Evolutionary conservation across 108 stramenopile species (phyloP), one percentile per base, ranked within the genome.

Genomic region (Skeletonema marinoi): DNA sequence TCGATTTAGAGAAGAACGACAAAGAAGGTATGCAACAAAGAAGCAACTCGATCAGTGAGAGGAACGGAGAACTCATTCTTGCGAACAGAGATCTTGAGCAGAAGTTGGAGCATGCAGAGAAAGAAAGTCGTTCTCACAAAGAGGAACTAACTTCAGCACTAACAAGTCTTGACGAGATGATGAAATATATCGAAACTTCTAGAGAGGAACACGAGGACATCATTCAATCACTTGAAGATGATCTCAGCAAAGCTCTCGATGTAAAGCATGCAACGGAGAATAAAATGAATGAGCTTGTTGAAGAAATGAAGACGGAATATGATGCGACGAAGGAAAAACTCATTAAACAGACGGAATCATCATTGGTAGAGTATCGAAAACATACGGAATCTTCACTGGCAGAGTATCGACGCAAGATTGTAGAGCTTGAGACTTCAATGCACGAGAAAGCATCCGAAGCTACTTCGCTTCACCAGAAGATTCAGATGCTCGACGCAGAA

Each of bases 121-220:
- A 48, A 32, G 72, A 80, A 64, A 50, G 42, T 16, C 48, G 54
- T 14, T 32, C 56, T 59, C 54, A 25, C n/a, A 68, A 74, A 17
- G 79, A 68, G 12, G 73, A 80, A 38, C 58, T 80, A 56, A 59
- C 42, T 30, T 68, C 79, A 25, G 79, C 79, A 7, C 46, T 80
- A 41, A 11, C 66, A 31, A 74, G 73, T 41, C 65, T 80, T 33
- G 79, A 80, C 69, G 79, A 80, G 66, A 80, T 74, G 79, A 80
- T 80, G 79, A 74, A 73, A 12, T 80, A 80, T 31, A 80, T 80
- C 36, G 73, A 73, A 38, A 38, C 32, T 19, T 70, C 70, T 63
- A 73, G 60, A 60, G 67, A 68, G 32, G 79, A 80, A 58, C 73
- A 72, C 64, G 79, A 80, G 17, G 73, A 73, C 9, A 70, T 79